A percentile compares a stretch with the other conserved stretches of the same genome.
These are phyloP conservation scores for Globisporangium cederbergense DNA, from an alignment of 352 stramenopile genomes.

Conservation along the genomic window DNA sequence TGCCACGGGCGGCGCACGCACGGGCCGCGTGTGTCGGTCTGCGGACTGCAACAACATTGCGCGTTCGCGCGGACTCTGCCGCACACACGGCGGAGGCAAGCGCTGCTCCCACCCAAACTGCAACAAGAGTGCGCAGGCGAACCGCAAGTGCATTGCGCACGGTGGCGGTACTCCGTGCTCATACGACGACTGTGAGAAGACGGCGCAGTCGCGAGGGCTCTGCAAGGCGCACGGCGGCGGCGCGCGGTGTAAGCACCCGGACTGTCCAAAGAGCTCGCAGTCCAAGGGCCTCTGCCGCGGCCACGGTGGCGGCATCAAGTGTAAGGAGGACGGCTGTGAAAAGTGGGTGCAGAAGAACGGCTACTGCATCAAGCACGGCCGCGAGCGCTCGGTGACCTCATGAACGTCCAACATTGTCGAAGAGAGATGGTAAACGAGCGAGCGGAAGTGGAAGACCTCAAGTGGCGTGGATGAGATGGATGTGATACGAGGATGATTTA, in stretches of 20 bases:
- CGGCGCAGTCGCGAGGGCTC: conserved; percentile 74
- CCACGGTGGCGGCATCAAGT: conserved; percentile 84
- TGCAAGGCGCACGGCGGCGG: conserved; percentile 85
- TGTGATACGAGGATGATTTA: conserved; percentile 18
- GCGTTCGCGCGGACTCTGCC: conserved; percentile 69
- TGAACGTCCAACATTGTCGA: conserved; percentile 18
- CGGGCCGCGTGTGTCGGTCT: conserved; percentile 73
- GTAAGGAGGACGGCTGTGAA: conserved; percentile 81
- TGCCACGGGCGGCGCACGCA: conserved; percentile 32
- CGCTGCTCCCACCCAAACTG: conserved; percentile 79
- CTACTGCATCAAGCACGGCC: conserved; percentile 88
- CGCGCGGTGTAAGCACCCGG: conserved; percentile 78
- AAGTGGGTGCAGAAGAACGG: conserved; percentile 90
- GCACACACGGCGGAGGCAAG: conserved; percentile 75
- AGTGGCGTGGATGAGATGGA: neutral
- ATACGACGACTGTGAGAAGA: conserved; percentile 86
- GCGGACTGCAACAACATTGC: conserved; percentile 86
- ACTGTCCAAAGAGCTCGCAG: conserved; percentile 85
- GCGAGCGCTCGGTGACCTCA: conserved; percentile 61
- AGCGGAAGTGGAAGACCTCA: neutral
- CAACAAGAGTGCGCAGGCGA: conserved; percentile 86
- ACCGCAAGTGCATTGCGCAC: conserved; percentile 87
- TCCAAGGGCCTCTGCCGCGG: conserved; percentile 79
- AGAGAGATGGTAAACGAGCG: neutral
- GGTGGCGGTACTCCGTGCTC: conserved; percentile 82